These are phyloP conservation scores for Neofusicoccum parvum DNA, from an alignment of 2,329 filamentous ascomycete species.

Conservation along the genomic window DNA sequence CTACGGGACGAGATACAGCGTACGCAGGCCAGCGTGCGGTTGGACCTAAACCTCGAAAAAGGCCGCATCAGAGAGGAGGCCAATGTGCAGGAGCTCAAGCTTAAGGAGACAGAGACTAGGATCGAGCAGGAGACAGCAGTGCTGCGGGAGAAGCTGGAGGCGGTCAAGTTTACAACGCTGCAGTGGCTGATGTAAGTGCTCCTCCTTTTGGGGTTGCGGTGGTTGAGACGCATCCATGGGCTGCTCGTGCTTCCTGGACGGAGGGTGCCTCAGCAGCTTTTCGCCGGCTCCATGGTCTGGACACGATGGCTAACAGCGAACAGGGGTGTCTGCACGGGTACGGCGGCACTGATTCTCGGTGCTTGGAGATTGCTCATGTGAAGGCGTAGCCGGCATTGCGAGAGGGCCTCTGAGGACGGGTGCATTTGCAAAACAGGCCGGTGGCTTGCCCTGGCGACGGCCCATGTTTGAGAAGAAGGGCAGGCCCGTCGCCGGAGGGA, in stretches of 20 bases:
- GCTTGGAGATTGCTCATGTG: conserved; percentile 69
- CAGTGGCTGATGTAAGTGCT: conserved; percentile 93
- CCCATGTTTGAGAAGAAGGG: neutral
- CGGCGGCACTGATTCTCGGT: conserved; percentile 66
- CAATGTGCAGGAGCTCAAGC: conserved; percentile 93
- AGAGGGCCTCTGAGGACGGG: neutral
- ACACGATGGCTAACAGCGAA: conserved; percentile 29
- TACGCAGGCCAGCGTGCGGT: conserved; percentile 86
- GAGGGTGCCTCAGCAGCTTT: too few relatives aligned
- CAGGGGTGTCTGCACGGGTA: conserved; percentile 67
- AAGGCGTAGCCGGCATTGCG: conserved; percentile 21
- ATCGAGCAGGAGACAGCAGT: conserved; percentile 97
- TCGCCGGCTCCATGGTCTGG: neutral
- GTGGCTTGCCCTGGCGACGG: neutral
- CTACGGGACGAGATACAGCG: conserved; percentile 91
- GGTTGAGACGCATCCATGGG: too few relatives aligned
- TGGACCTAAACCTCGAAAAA: conserved; percentile 96
- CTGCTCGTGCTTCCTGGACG: too few relatives aligned
- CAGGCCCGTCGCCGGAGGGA: neutral
- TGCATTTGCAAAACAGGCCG: neutral
- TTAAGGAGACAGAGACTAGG: conserved; percentile 97
- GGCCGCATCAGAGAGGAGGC: conserved; percentile 95
- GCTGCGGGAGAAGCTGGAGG: conserved; percentile 87
- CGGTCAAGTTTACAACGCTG: conserved; percentile 95
- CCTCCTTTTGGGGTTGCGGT: neutral